Percentiles rank a stretch among this genome's conserved stretches.
Conservation (phyloP, 805 yeast species). For the Wickerhamiella azyma region DNA sequence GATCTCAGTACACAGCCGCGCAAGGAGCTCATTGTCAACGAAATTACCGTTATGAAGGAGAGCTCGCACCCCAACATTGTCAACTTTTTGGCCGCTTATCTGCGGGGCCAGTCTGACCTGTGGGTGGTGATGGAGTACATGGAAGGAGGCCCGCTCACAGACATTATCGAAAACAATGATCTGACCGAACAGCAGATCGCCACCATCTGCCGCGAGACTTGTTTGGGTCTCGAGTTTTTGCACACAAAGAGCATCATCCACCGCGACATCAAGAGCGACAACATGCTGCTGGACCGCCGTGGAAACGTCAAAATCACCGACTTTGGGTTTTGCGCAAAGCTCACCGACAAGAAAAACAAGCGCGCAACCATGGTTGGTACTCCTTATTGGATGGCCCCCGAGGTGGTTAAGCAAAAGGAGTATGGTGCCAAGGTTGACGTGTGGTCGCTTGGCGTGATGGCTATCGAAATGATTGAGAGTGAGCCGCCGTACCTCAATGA, state of each 20-base stretch:
- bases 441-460: conserved; percentile 77
- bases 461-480: conserved; percentile 76
- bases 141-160: conserved; percentile 98
- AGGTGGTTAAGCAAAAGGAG: conserved; percentile 65
- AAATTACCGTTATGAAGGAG: conserved; percentile 92
- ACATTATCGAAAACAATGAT: conserved; percentile 79
- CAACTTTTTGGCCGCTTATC: conserved; percentile 80
- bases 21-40: conserved; percentile 89
- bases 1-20: conserved; percentile 82
- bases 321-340: conserved; percentile 75
- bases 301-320: conserved; percentile 92
- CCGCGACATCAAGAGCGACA: conserved; percentile 93
- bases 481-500: conserved; percentile 77
- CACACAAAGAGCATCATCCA: conserved; percentile 90
- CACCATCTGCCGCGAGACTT: conserved; percentile 77
- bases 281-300: conserved; percentile 65
- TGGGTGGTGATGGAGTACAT: conserved; percentile 99
- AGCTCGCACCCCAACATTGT: conserved; percentile 91
- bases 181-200: conserved; percentile 83
- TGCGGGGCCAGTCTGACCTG: conserved; percentile 54
- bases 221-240: conserved; percentile 79
- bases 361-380: conserved; percentile 82
- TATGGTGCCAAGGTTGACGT: conserved; percentile 73
- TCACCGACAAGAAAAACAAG: conserved; percentile 57
- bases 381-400: conserved; percentile 88